Evolutionary conservation across 306 rosid genomes (phyloP), one percentile per base, ranked within the genome.

Genomic region (Ceratonia siliqua): DNA sequence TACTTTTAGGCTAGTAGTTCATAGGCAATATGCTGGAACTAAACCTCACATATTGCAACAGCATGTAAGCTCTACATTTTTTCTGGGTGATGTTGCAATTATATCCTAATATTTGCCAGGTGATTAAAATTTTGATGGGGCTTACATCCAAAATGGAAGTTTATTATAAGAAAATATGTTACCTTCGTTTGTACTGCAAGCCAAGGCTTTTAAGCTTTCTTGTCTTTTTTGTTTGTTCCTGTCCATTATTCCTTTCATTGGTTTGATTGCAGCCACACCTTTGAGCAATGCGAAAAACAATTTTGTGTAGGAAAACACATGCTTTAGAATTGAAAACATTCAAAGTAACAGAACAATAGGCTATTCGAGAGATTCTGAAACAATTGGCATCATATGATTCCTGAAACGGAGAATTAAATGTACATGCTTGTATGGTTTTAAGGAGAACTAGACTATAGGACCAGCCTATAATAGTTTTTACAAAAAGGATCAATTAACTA

Each of bases 141-240:
- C 61, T 76, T 8, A 2, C 10, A 18, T 32, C 39, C 68, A 42
- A 32, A 67, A 32, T 20, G 6, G 24, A 43, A 56, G 20, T 38
- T 10, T 65, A 27, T 17, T 17, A n/a, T 25, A 55, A 58, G 54
- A 35, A 57, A 42, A 68, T n/a, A 17, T 11, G 35, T 52, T 53
- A 18, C 50, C 25, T 63, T 62, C 32, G 1, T 52, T 52, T 10
- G 1, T 52, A 9, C 59, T 61, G 42, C 17, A 49, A 62, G 17
- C 13, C 65, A 50, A 73, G 33, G 22, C 17, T 56, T 15, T 52
- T 64, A 28, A 66, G 43, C 67, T 41, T 25, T 9, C 5, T 64
- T 58, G 32, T 33, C 61, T 41, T 24, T 45, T 10, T 59, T 59
- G 61, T 46, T 77, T 77, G 56, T 77, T 77, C 27, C 17, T 4